These are phyloP conservation scores for Neonothopanus nambi DNA, from an alignment of 1,284 basidiomycete genomes.

Conservation along the genomic window DNA sequence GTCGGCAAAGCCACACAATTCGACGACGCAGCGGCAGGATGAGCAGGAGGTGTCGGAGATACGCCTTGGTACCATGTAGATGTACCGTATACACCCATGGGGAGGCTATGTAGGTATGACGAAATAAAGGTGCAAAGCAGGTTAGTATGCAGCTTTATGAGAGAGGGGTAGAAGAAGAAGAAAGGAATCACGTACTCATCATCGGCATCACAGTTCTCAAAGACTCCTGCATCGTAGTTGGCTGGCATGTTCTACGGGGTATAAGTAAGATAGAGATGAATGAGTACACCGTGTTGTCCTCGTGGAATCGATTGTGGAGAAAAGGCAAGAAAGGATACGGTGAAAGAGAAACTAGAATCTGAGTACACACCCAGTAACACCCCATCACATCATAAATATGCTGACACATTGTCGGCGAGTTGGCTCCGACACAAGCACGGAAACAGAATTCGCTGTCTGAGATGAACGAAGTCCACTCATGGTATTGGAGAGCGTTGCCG, in stretches of 20 bases:
- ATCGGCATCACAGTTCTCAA: constrained; percentile 53
- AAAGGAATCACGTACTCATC: constrained; percentile 35
- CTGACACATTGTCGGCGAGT: constrained; percentile 58
- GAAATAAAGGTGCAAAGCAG: neutral
- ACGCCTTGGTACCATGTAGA: constrained; percentile 60
- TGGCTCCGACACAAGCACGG: constrained; percentile 58
- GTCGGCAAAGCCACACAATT: constrained; percentile 47
- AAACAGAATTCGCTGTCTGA: constrained; percentile 60
- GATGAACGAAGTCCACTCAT: constrained; percentile 61
- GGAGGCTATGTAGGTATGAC: constrained; percentile 36
- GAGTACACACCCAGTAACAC: constrained; percentile 29
- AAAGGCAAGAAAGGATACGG: no score
- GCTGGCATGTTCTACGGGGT: constrained; percentile 48
- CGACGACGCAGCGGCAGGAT: constrained; percentile 47
- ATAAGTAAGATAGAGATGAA: no score
- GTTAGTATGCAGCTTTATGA: no score
- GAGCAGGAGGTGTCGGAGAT: constrained; percentile 50
- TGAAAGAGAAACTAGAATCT: no score
- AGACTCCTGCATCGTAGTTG: constrained; percentile 49
- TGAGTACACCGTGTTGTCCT: no score
- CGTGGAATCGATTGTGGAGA: no score
- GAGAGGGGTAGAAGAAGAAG: neutral
- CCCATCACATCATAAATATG: constrained; percentile 58
- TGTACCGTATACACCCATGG: constrained; percentile 64
- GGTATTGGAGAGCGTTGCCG: constrained; percentile 46